Evolutionary conservation across 2,329 filamentous ascomycete genomes (phyloP).

Genomic region (Fusarium odoratissimum): DNA sequence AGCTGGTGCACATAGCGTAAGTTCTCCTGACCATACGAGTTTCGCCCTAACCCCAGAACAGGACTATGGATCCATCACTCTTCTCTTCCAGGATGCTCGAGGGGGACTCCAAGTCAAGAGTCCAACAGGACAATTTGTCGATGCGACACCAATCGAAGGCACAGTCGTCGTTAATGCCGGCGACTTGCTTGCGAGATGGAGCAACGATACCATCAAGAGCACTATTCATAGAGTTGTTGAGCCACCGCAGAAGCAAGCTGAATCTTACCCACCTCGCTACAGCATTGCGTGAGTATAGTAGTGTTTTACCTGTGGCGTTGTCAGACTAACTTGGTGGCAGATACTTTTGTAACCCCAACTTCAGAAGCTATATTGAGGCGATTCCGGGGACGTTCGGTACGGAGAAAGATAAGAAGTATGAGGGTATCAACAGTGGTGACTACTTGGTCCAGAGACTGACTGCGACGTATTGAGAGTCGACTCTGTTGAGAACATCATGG

Average conservation of each 20-base stretch:
- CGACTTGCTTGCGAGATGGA: slow-evolving; percentile 87
- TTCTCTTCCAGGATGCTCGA: slow-evolving; percentile 70
- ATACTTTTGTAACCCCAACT: slow-evolving; percentile 92
- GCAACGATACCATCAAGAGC: slow-evolving; percentile 90
- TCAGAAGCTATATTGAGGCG: slow-evolving; percentile 78
- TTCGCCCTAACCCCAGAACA: slow-evolving; percentile 18
- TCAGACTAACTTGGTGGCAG: slow-evolving; percentile 47
- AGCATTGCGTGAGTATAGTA: slow-evolving; percentile 77
- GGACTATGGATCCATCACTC: slow-evolving; percentile 71
- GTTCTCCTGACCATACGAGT: slow-evolving; percentile 6
- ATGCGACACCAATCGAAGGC: slow-evolving; percentile 83
- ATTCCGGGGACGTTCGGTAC: slow-evolving; percentile 79
- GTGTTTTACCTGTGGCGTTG: no score
- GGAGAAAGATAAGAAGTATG: slow-evolving; percentile 80
- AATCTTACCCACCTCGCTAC: slow-evolving; percentile 79
- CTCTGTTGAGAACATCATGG: background rate
- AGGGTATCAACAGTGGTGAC: slow-evolving; percentile 79
- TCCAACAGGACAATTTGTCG: slow-evolving; percentile 81
- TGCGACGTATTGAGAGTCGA: slow-evolving; percentile 72
- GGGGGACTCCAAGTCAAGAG: slow-evolving; percentile 71
- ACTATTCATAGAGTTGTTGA: slow-evolving; percentile 92
- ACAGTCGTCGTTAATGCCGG: slow-evolving; percentile 92
- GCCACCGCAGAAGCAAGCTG: slow-evolving; percentile 71
- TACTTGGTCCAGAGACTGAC: slow-evolving; percentile 83
- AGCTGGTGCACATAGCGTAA: slow-evolving; percentile 78